These are phyloP conservation scores for Penicillium decumbens DNA, from an alignment of 2,329 filamentous ascomycete genomes.

Conservation along the genomic window DNA sequence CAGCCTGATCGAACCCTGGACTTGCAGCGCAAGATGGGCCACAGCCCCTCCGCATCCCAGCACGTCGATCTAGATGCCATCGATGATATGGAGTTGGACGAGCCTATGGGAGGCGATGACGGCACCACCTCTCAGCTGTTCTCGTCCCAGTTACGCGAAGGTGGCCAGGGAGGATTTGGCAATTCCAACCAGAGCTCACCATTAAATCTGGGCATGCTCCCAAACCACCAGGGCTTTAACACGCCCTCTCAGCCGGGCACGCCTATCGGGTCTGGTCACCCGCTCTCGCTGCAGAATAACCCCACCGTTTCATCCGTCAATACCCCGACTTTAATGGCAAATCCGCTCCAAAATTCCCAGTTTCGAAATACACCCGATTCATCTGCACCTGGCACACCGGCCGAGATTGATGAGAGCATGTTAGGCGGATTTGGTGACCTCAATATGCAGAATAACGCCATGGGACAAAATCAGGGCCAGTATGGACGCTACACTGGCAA, in stretches of 20 bases:
- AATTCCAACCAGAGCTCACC: conserved; percentile 58
- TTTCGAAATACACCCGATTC: conserved; percentile 58
- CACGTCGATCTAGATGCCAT: conserved; percentile 70
- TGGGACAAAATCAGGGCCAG: conserved; percentile 42
- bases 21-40: conserved; percentile 37
- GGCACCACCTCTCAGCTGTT: conserved; percentile 37
- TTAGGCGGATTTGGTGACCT: conserved; percentile 60
- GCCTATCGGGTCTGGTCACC: conserved; percentile 64
- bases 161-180: conserved; percentile 58
- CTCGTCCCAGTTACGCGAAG: conserved; percentile 63
- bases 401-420: conserved; percentile 70
- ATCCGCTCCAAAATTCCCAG: conserved; percentile 59
- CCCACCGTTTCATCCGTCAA: conserved; percentile 96
- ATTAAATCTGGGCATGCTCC: conserved; percentile 74
- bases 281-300: conserved; percentile 79
- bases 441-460: conserved; percentile 49
- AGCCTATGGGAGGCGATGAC: conserved; percentile 57
- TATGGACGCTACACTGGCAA: conserved; percentile 42
- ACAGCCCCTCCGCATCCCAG: conserved; percentile 29
- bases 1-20: conserved; percentile 34
- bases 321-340: conserved; percentile 81
- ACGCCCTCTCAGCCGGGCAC: conserved; percentile 76
- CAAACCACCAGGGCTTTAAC: conserved; percentile 70
- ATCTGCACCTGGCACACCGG: conserved; percentile 64
- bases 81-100: conserved; percentile 96